These are phyloP conservation scores for Gelatoporia subvermispora DNA, from an alignment of 768 basidiomycete genomes.

Conservation along the genomic window DNA sequence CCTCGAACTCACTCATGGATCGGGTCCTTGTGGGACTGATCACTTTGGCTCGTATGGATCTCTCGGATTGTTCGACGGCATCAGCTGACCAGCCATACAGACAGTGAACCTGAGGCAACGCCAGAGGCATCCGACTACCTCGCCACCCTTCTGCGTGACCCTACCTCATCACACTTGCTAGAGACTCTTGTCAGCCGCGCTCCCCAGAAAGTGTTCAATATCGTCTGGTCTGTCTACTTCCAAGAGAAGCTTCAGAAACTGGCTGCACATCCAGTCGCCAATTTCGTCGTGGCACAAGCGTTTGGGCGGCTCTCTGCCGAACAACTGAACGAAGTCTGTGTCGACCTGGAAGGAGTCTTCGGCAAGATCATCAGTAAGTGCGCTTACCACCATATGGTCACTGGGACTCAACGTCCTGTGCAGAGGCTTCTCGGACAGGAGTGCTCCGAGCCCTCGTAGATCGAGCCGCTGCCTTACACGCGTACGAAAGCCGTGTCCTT, in stretches of 20 bases:
- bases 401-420: not conserved
- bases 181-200: slow-evolving; percentile 70
- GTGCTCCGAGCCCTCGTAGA: slow-evolving; percentile 76
- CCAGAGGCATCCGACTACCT: slow-evolving; percentile 72
- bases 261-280: slow-evolving; percentile 85
- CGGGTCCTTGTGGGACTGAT: slow-evolving; percentile 73
- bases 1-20: slow-evolving; percentile 75
- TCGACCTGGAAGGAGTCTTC: slow-evolving; percentile 57
- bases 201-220: slow-evolving; percentile 53
- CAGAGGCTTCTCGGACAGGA: slow-evolving; percentile 70
- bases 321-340: slow-evolving; percentile 50
- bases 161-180: slow-evolving; percentile 86
- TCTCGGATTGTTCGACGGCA: not conserved
- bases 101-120: slow-evolving; percentile 27
- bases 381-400: not conserved
- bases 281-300: slow-evolving; percentile 86
- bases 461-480: slow-evolving; percentile 45
- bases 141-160: slow-evolving; percentile 75
- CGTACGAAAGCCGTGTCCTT: slow-evolving; percentile 44
- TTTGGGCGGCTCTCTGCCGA: slow-evolving; percentile 54
- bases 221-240: slow-evolving; percentile 79
- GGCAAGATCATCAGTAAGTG: slow-evolving; percentile 63
- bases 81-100: slow-evolving; percentile 23
- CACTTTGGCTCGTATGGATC: slow-evolving; percentile 49
- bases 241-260: slow-evolving; percentile 65